Base-by-base conservation (phyloP, 129 eudicot species). In the Lactuca sativa region DNA sequence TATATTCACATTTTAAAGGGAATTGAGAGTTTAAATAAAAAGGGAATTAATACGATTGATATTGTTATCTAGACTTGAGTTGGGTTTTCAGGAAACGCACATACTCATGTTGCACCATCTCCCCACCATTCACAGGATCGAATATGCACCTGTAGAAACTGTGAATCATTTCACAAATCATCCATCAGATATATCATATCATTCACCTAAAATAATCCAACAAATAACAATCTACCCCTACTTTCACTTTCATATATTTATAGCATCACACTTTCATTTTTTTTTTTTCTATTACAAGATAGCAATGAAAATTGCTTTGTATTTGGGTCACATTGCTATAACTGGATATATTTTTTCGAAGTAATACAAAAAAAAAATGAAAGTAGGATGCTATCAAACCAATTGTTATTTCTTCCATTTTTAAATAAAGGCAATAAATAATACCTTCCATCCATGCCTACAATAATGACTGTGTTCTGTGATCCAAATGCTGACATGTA, bases 131-230 rank as follows among this genome's bases (percentile, higher is more conserved):
- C 74, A 85, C 92, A 16, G 88, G 90, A 84, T 93, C 97, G 82
- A 90, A 90, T 62, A 86, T 79, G 91, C 97, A 93, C 83, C 88
- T 83, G 72, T 90, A 93, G 85, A 90, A 93, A 82, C 99, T 93
- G 90, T 47, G 0, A 40, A 71, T 36, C 25, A 56, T 37, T 52
- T 67, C 52, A 79, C 75, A 73, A 59, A 34, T 60, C 18, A 79
- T 76, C 34, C 18, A 79, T 76, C 34, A 56, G 9, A 59, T 31
- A 38, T 25, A 70, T 52, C 21, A 18, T 18, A 18, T 18, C 21
- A 18, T 18, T 18, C 21, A 18, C 21, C 21, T 18, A 18, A 18
- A 18, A 18, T 18, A 18, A 18, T 18, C 21, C 21, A 18, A 18
- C 21, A 18, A 18, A 18, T 18, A 18, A 18, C 21, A 18, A 18